A percentile compares a stretch with the other conserved stretches of the same genome.
Evolutionary conservation across 305 asterid species (phyloP).

Genomic region (Fraxinus ornus): DNA sequence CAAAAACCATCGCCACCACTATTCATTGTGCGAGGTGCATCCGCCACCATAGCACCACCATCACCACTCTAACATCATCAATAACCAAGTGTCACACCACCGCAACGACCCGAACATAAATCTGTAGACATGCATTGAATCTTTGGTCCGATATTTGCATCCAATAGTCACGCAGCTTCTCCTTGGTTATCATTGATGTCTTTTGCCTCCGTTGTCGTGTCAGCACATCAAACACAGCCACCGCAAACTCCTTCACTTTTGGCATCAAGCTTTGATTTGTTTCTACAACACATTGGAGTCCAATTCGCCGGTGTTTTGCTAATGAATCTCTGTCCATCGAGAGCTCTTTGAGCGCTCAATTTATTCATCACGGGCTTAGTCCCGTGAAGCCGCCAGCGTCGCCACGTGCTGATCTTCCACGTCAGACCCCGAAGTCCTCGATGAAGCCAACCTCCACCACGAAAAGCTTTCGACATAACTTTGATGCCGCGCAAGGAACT

Average conservation of each 20-base stretch:
- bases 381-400: constrained; percentile 23
- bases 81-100: too few relatives aligned
- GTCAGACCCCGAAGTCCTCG: constrained; percentile 32
- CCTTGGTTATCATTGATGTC: constrained; percentile 52
- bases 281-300: constrained; percentile 42
- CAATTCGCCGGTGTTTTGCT: constrained; percentile 52
- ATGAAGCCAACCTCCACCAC: constrained; percentile 32
- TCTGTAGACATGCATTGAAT: constrained; percentile 88
- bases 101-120: constrained; percentile 20
- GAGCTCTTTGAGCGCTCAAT: constrained; percentile 72
- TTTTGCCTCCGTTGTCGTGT: constrained; percentile 64
- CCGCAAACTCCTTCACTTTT: too few relatives aligned
- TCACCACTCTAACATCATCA: too few relatives aligned
- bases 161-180: constrained; percentile 82
- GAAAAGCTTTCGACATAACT: neutral
- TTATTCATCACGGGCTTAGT: constrained; percentile 61
- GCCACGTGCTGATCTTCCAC: constrained; percentile 34
- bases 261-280: constrained; percentile 23
- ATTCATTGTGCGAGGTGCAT: too few relatives aligned
- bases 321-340: constrained; percentile 64
- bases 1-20: too few relatives aligned
- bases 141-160: constrained; percentile 78
- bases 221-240: constrained; percentile 74
- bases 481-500: constrained; percentile 38
- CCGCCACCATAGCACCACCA: too few relatives aligned